Conservation (phyloP, 192 early-diverging fungal species). For the Ambispora gerdemannii region DNA sequence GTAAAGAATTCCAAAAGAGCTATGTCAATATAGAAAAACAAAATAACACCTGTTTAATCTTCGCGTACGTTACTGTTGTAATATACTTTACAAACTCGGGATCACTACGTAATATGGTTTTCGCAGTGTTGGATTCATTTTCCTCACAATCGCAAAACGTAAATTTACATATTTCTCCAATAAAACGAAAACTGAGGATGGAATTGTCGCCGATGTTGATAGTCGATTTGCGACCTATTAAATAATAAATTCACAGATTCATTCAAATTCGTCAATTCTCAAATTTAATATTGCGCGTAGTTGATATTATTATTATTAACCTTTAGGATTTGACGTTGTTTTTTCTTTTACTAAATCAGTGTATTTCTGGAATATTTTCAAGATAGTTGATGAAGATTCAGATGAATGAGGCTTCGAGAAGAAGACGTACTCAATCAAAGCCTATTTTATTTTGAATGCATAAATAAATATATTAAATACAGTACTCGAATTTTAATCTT, state of each 20-base stretch:
- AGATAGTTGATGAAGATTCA: slow-evolving; percentile 39
- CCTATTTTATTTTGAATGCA: slow-evolving; percentile 12
- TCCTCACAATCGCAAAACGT: slow-evolving; percentile 32
- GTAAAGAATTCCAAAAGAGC: not conserved
- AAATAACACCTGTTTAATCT: slow-evolving; percentile 35
- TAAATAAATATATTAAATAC: not conserved
- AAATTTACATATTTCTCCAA: slow-evolving; percentile 36
- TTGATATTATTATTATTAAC: slow-evolving; percentile 25
- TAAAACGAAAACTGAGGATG: slow-evolving; percentile 36
- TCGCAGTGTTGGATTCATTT: slow-evolving; percentile 16
- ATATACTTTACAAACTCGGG: slow-evolving; percentile 52
- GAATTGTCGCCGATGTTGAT: not conserved
- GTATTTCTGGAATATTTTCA: slow-evolving; percentile 48
- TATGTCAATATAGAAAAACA: not conserved
- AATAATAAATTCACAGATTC: not conserved
- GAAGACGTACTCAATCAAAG: slow-evolving; percentile 40
- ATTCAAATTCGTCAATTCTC: not conserved
- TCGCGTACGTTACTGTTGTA: slow-evolving; percentile 36
- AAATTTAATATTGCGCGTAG: not conserved
- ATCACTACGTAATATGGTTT: slow-evolving; percentile 34
- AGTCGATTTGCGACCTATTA: slow-evolving; percentile 33
- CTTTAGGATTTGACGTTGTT: slow-evolving; percentile 41
- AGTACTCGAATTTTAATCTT: not conserved
- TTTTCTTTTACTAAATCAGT: slow-evolving; percentile 42
- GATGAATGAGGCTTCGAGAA: not conserved